Percentiles rank a stretch among this genome's conserved stretches.
Evolutionary conservation across 208 protist genomes (phyloP).

Genomic region (Crithidia brevicula): DNA sequence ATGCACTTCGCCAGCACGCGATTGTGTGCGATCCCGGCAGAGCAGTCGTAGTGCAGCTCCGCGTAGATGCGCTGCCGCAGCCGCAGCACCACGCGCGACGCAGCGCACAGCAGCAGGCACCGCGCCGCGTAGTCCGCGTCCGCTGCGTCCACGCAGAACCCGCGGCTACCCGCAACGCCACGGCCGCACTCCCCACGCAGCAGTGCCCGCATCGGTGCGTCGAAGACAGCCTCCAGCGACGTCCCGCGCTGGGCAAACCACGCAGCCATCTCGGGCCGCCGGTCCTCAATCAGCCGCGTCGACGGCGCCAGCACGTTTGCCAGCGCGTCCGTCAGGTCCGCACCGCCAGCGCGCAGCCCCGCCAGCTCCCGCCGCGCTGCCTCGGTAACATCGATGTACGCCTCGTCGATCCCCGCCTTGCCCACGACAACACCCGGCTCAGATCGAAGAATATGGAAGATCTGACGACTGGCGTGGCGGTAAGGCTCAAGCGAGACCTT

Average conservation of each 20-base stretch:
- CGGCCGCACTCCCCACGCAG: slow-evolving; percentile 27
- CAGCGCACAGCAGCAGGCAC: slow-evolving; percentile 58
- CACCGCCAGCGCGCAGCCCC: slow-evolving; percentile 25
- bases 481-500: slow-evolving; percentile 90
- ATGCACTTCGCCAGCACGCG: slow-evolving; percentile 84
- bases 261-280: slow-evolving; percentile 48
- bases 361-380: slow-evolving; percentile 56
- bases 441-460: slow-evolving; percentile 70
- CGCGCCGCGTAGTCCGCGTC: slow-evolving; percentile 38
- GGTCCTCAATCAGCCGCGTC: slow-evolving; percentile 62
- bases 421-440: slow-evolving; percentile 59
- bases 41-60: slow-evolving; percentile 86
- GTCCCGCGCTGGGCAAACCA: slow-evolving; percentile 53
- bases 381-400: slow-evolving; percentile 85
- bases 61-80: slow-evolving; percentile 59
- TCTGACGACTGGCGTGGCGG: slow-evolving; percentile 69
- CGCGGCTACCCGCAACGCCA: slow-evolving; percentile 35
- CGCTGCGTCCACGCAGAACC: slow-evolving; percentile 32
- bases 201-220: slow-evolving; percentile 56
- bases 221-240: slow-evolving; percentile 55
- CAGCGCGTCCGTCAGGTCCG: slow-evolving; percentile 28
- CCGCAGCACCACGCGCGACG: slow-evolving; percentile 63
- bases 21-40: slow-evolving; percentile 86
- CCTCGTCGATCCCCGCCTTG: slow-evolving; percentile 88
- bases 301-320: slow-evolving; percentile 53